phyloP scores from a whole-genome alignment of 768 basidiomycete genomes.

The Dendrothele bispora region DNA sequence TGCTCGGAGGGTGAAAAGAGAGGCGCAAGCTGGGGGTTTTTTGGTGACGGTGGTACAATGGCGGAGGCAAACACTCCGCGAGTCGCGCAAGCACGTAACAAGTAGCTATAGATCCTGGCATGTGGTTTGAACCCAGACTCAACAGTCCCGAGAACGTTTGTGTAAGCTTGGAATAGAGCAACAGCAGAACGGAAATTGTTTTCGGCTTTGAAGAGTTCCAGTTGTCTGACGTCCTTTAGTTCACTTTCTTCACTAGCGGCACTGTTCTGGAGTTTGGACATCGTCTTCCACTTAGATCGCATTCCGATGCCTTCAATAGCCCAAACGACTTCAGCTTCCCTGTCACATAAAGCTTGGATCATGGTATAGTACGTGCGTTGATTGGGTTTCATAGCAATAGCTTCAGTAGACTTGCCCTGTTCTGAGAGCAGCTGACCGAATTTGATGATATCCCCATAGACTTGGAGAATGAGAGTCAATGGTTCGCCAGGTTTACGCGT shows the following conservation, averaged over 20 bases:
- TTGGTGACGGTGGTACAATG: too few species aligned
- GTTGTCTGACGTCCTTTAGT: slow-evolving; percentile 26
- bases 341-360: slow-evolving; percentile 59
- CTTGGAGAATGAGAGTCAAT: slow-evolving; percentile 55
- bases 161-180: slow-evolving; percentile 70
- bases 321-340: slow-evolving; percentile 64
- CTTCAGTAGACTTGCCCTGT: too few species aligned
- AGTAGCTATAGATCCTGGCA: slow-evolving; percentile 45
- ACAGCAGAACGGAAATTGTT: slow-evolving; percentile 72
- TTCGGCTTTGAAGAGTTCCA: slow-evolving; percentile 53
- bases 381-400: slow-evolving; percentile 69
- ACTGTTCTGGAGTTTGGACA: slow-evolving; percentile 9
- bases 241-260: slow-evolving; percentile 7
- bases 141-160: slow-evolving; percentile 49
- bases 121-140: slow-evolving; percentile 40
- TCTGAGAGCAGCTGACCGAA: too few species aligned
- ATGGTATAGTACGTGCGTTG: slow-evolving; percentile 58
- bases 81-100: slow-evolving; percentile 57
- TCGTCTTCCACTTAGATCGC: slow-evolving; percentile 35
- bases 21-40: too few species aligned
- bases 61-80: too few species aligned
- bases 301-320: slow-evolving; percentile 42
- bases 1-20: too few species aligned
- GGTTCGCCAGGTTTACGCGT: slow-evolving; percentile 51
- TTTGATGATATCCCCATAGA: slow-evolving; percentile 73